Conservation (phyloP, 1,284 basidiomycete species). For the Trichosporon coremiiforme region DNA sequence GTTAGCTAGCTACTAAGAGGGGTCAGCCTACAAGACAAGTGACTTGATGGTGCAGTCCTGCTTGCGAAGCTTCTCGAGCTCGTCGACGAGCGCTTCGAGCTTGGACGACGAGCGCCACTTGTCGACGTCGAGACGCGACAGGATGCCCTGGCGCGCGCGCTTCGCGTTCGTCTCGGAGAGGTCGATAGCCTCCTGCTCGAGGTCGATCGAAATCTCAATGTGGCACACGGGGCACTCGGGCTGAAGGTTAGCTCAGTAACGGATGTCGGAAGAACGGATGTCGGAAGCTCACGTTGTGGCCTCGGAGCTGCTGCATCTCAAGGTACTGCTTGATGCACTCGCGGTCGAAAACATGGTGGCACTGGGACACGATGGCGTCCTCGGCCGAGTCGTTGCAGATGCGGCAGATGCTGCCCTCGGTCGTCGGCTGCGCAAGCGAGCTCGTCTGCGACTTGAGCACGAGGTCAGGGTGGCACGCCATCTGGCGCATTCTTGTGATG, state of each 20-base stretch:
- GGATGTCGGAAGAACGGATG: too few relatives aligned
- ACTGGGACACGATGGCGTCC: constrained; percentile 91
- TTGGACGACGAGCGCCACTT: constrained; percentile 94
- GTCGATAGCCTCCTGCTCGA: constrained; percentile 90
- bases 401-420: constrained; percentile 79
- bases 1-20: too few relatives aligned
- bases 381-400: constrained; percentile 95
- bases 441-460: constrained; percentile 77
- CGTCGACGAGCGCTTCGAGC: constrained; percentile 95
- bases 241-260: constrained; percentile 58
- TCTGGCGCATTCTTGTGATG: constrained; percentile 74
- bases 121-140: constrained; percentile 83
- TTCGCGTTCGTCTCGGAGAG: constrained; percentile 63
- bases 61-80: constrained; percentile 77
- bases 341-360: constrained; percentile 69
- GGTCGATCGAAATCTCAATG: constrained; percentile 86
- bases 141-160: constrained; percentile 81
- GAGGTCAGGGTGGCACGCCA: constrained; percentile 89
- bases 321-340: constrained; percentile 96
- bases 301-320: constrained; percentile 62
- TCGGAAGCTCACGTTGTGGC: constrained; percentile 62
- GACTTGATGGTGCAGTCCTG: constrained; percentile 94
- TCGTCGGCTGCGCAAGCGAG: constrained; percentile 64
- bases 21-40: constrained; percentile 72
- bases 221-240: constrained; percentile 97